phyloP scores from a whole-genome alignment of 2,329 filamentous ascomycete species.

The Claviceps sp. region DNA sequence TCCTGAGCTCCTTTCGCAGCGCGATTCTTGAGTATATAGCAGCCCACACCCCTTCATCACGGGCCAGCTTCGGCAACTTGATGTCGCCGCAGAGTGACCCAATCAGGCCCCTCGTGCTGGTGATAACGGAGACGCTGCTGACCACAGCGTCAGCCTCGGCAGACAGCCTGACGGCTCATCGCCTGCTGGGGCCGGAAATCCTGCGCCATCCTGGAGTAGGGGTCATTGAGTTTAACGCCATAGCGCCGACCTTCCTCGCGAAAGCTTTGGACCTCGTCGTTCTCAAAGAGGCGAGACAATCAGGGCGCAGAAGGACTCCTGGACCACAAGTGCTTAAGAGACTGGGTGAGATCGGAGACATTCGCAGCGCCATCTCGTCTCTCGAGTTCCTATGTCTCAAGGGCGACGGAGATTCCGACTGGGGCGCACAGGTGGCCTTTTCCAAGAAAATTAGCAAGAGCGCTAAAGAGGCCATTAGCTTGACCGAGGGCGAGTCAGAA shows the following conservation, averaged over 20 bases:
- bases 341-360: conserved; percentile 78
- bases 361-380: conserved; percentile 82
- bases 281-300: conserved; percentile 71
- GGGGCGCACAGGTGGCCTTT: conserved; percentile 62
- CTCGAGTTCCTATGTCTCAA: conserved; percentile 86
- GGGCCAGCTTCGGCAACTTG: conserved; percentile 31
- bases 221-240: conserved; percentile 82
- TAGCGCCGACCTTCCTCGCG: conserved; percentile 72
- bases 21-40: conserved; percentile 65
- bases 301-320: conserved; percentile 60
- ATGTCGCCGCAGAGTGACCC: conserved; percentile 26
- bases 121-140: conserved; percentile 82
- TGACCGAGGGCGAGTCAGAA: conserved; percentile 68
- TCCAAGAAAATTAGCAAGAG: conserved; percentile 50
- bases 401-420: conserved; percentile 58
- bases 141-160: conserved; percentile 73
- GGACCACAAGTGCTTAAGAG: conserved; percentile 65
- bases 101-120: conserved; percentile 65
- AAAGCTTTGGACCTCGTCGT: conserved; percentile 76
- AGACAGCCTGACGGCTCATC: conserved; percentile 87
- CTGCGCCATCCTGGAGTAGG: conserved; percentile 65
- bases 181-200: conserved; percentile 76
- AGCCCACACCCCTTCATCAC: conserved; percentile 42
- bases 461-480: conserved; percentile 37
- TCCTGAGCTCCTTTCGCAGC: conserved; percentile 57